Evolutionary conservation across 345 rosid genomes (phyloP), one percentile per base, ranked within the genome.

Genomic region (Acer yangbiense): DNA sequence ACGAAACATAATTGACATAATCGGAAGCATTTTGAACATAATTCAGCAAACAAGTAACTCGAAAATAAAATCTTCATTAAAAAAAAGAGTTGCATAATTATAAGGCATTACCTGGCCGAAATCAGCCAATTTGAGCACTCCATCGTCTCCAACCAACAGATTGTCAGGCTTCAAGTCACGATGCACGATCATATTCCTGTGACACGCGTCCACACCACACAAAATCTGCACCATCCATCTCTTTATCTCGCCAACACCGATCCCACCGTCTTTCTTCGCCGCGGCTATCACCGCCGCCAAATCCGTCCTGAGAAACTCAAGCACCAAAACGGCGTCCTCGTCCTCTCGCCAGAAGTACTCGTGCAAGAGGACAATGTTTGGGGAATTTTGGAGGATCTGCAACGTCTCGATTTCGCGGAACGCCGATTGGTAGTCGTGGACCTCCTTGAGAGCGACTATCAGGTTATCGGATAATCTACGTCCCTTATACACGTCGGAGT

Each of bases 221-320:
- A 96, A 77, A 78, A 94, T 91, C 95, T 96, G 97, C 58, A 94
- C 48, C 98, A 96, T 96, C 99, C 97, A 96, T 78, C 97, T 85
- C 87, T 96, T 96, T 4, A 88, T 80, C 88, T 92, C 92, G 5
- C 94, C 94, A 2, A 76, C 81, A 10, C 83, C 2, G 41, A 90
- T 20, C 23, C 91, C 94, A 0, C 71, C 85, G 50, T 76, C 84
- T 9, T 70, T 86, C 87, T 82, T 90, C 7, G 85, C 93, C 17
- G 88, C 92, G 68, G 73, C 74, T 29, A 96, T 85, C 77, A 96
- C 94, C 21, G 87, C 84, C 8, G 91, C 82, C 73, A 96, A 82
- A 82, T 92, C 97, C 25, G 93, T 86, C 86, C 86, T 86, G 46
- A 96, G 84, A 80, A 86, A 96, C 90, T 96, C 97, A 77, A 96